Base-by-base conservation (phyloP, 2,329 filamentous ascomycete species). In the Alternaria ethzedia region DNA sequence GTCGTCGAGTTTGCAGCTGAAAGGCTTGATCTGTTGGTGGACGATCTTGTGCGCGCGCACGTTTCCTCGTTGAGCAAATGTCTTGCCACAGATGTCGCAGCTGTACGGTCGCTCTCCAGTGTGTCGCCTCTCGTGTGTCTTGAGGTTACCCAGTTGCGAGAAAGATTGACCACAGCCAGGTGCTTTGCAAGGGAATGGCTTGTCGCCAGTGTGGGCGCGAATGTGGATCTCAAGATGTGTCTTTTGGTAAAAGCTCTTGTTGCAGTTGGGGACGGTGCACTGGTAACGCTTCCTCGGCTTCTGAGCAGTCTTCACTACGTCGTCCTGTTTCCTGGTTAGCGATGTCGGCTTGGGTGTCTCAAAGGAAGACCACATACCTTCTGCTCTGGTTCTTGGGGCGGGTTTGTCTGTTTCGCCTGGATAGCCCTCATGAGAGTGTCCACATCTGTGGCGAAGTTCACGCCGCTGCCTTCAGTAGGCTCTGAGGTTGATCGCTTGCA, bases 201-300 rank as follows among this genome's bases (percentile, higher is more conserved):
- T 96, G 57, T 91, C 89, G 15, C 96, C 96, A 3, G 93, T 97
- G 80, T 99, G 96, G 5, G 91, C 90, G 68, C 94, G 87, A 49
- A 88, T 89, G 79, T 99, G 96, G 52, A 96, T 97, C 65, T 96
- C 91, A 11, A 97, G 86, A 73, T 98, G 95, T 1, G 94, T 97
- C 82, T 95, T 97, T 77, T 98, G 95, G 63, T 88, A 89, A 79
- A 97, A 98, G 65, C 87, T 89, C 83, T 96, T 96, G 70, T 86
- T 84, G 79, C 95, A 98, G 44, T 88, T 88, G 8, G 89, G 86
- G 43, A 93, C 85, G 20, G 86, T 86, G 81, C 96, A 99, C 17
- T 87, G 82, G 78, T 95, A 94, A 73, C 89, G 83, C 79, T 89
- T 96, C 73, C 86, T 85, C 61, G 82, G 79, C 75, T 78, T 83